Base-by-base conservation (phyloP, 2,329 filamentous ascomycete species). In the Trichophyton schoenleinii region DNA sequence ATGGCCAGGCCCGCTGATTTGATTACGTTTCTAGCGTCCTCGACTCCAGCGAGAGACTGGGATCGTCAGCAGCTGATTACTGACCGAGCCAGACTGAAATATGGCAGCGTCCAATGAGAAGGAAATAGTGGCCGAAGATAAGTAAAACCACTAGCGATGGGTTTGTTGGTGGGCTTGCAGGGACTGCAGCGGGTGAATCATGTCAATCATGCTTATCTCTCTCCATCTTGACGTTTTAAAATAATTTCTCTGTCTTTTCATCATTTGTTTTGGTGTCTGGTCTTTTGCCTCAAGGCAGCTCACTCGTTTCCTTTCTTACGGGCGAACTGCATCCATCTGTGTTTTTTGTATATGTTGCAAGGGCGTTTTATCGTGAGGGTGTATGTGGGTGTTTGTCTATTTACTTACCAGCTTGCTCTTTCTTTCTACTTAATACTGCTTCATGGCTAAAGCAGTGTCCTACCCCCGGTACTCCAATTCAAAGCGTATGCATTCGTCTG, bases 41-140 rank as follows among this genome's bases (percentile, higher is more conserved):
- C 52, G 75, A 78, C 61, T 71, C 73, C n/a, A 77, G 72, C 63
- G 76, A 78, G 59, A 72, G 73, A 64, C 62, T 77, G 53, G 74
- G 73, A 53, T 68, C 70, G 9, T 60, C 46, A 38, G 31, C 59
- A 9, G 44, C 44, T 31, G 48, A 60, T 34, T 60, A 38, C 20
- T 52, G 28, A 52, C 49, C 13, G 34, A 7, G 22, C 22, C 28
- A 11, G 11, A 15, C 28, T 31, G 11, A 34, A 53, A 34, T 15
- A 53, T 25, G 18, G 9, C 18, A 13, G 22, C 6, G 22, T n/a
- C 28, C 49, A 31, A 53, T 31, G 49, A 53, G 22, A 13, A 13
- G 46, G 11, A 13, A 52, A 28, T 5, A 52, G 6, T 22, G 11
- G 8, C 18, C 7, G 15, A 53, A 53, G 49, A 53, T 53, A 53